Base-by-base conservation (phyloP, 345 rosid species). In the Syzygium oleosum region DNA sequence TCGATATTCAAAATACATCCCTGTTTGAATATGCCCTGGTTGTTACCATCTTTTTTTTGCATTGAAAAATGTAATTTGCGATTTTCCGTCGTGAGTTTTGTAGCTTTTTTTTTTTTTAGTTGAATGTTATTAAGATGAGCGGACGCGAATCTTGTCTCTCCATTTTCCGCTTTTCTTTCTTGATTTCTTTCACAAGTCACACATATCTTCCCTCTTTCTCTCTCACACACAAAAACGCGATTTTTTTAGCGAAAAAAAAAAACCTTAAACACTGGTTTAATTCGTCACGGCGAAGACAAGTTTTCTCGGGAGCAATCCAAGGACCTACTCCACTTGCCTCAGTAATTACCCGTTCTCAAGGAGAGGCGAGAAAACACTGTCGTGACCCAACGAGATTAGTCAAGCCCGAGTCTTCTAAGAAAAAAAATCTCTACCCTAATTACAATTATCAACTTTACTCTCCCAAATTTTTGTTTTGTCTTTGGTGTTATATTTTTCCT, bases 41-140 rank as follows among this genome's bases (percentile, higher is more conserved):
- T 65, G 46, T 6, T 43, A 6, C 46, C 46, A 43, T 43, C 46
- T 63, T 65, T 2, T 15, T 29, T 1, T 13, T 0, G 1, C 15
- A 29, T 15, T 29, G 1, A 8, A 63, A 63, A 63, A 29, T 14
- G 41, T 15, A 29, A 65, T 29, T 1, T 2, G 0, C 1, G 9
- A 65, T 29, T 15, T 29, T 31, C 16, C 1, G 0, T 41, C 16
- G 2, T 2, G 16, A 65, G 41, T 3, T 65, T 65, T 15, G 31
- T 29, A 65, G 0, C 1, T 52, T 52, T 13, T 52, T 51, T 49
- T 22, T 61, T n/a, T 27, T 5, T 1, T 9, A 1, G 15, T 61
- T 14, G 38, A 0, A 61, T 61, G 4, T n/a, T 61, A 61, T 10
- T 58, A 58, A 25, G 23, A 25, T 25, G 10, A 25, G 15, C 5